Conservation (phyloP, 2,329 filamentous ascomycete genomes). For the Ophiostoma novo-ulmi region DNA sequence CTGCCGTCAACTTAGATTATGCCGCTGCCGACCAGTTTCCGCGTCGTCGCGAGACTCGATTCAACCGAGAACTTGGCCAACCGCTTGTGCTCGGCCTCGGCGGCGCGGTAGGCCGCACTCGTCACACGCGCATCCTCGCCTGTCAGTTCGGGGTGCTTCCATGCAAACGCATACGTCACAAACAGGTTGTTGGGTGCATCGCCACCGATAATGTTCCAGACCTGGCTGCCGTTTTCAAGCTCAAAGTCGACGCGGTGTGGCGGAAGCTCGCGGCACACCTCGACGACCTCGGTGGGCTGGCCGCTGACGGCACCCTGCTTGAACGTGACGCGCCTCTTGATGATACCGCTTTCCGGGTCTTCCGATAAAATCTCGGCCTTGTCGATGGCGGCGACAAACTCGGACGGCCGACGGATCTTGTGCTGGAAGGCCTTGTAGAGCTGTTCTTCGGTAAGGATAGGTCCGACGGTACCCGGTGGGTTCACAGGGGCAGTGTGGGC, state of each 20-base stretch:
- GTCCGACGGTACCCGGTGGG: conserved; percentile 30
- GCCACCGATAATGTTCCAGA: conserved; percentile 33
- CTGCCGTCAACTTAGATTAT: not conserved
- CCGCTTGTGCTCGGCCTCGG: conserved; percentile 30
- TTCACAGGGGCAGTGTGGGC: conserved; percentile 35
- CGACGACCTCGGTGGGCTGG: conserved; percentile 26
- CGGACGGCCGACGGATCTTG: conserved; percentile 34
- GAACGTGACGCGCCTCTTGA: conserved; percentile 25
- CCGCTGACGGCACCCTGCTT: conserved; percentile 15
- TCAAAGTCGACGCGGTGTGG: conserved; percentile 34
- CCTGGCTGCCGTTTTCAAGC: conserved; percentile 33
- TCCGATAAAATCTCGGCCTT: conserved; percentile 32
- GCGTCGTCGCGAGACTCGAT: conserved; percentile 19
- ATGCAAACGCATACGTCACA: conserved; percentile 36
- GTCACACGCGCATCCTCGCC: conserved; percentile 24
- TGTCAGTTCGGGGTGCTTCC: conserved; percentile 30
- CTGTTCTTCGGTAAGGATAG: conserved; percentile 31
- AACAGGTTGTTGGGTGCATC: conserved; percentile 30
- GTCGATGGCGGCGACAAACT: conserved; percentile 36
- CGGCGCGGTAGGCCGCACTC: conserved; percentile 25
- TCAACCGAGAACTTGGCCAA: conserved; percentile 31
- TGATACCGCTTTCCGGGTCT: conserved; percentile 24
- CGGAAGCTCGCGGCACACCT: conserved; percentile 33
- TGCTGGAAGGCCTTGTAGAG: conserved; percentile 35
- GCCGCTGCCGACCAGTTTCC: not conserved